phyloP scores from a whole-genome alignment of 208 protist genomes.

The Wallacemonas rigidus region DNA sequence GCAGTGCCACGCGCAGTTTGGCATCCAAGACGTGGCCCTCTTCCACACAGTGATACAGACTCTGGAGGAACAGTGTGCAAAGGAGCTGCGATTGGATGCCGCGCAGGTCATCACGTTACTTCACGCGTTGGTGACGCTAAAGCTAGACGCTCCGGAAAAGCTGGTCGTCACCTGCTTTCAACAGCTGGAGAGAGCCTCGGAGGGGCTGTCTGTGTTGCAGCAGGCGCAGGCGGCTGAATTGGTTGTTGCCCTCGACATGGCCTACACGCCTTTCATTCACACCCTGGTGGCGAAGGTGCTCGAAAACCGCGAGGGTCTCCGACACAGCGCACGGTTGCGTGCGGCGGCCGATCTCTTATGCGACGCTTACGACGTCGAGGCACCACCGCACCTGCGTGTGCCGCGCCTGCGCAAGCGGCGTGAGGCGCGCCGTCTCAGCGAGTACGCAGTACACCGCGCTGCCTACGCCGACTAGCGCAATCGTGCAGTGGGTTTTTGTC shows the following conservation, averaged over 20 bases:
- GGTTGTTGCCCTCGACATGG: constrained; percentile 80
- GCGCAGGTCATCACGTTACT: constrained; percentile 69
- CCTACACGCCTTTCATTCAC: constrained; percentile 64
- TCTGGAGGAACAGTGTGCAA: constrained; percentile 64
- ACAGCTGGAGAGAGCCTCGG: constrained; percentile 57
- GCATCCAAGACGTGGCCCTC: constrained; percentile 58
- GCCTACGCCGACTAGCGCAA: too few relatives aligned
- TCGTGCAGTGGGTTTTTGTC: too few relatives aligned
- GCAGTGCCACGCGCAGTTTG: constrained; percentile 73
- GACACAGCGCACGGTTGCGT: constrained; percentile 33
- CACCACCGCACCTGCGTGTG: constrained; percentile 46
- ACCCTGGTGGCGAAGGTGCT: constrained; percentile 63
- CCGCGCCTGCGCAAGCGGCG: constrained; percentile 49
- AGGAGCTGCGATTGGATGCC: constrained; percentile 55
- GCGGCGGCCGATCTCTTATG: constrained; percentile 68
- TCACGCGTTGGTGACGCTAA: constrained; percentile 47
- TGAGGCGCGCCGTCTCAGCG: constrained; percentile 37
- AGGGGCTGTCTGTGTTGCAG: constrained; percentile 45
- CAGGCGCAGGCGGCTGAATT: constrained; percentile 60
- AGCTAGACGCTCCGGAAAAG: constrained; percentile 42
- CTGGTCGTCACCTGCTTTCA: constrained; percentile 59
- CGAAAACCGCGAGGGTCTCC: constrained; percentile 71
- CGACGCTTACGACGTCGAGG: constrained; percentile 80
- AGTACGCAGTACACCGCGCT: constrained; percentile 16
- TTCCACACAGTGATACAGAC: constrained; percentile 30